phyloP scores from a whole-genome alignment of 1,284 basidiomycete species.

The Porodaedalea pini region DNA sequence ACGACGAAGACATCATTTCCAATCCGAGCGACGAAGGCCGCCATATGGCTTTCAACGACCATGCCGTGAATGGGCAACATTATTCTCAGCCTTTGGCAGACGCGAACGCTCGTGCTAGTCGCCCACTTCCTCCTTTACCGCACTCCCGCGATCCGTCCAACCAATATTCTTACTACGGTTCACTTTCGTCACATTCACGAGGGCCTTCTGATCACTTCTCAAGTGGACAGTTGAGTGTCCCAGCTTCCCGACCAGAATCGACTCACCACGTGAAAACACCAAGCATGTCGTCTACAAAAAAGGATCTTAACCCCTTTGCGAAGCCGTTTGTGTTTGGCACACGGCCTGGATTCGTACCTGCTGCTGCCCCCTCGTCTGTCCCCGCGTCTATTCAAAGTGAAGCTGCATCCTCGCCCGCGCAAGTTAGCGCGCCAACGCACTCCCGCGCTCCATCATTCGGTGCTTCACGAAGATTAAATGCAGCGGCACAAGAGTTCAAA shows the following conservation, averaged over 20 bases:
- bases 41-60: slow-evolving; percentile 5
- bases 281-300: slow-evolving; percentile 29
- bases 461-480: slow-evolving; percentile 58
- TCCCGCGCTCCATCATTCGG: slow-evolving; percentile 57
- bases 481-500: slow-evolving; percentile 75
- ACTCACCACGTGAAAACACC: slow-evolving; percentile 23
- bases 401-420: slow-evolving; percentile 33
- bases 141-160: slow-evolving; percentile 63
- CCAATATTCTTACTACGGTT: slow-evolving; percentile 58
- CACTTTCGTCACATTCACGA: slow-evolving; percentile 62
- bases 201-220: slow-evolving; percentile 39
- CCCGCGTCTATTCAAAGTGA: slow-evolving; percentile 21
- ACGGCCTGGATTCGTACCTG: slow-evolving; percentile 8
- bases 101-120: slow-evolving; percentile 28
- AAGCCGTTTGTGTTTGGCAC: slow-evolving; percentile 76
- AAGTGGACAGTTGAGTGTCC: slow-evolving; percentile 18
- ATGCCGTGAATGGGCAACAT: slow-evolving; percentile 7
- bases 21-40: slow-evolving; percentile 77
- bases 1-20: slow-evolving; percentile 69
- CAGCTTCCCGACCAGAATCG: slow-evolving; percentile 22
- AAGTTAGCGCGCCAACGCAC: slow-evolving; percentile 43
- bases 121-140: slow-evolving; percentile 56
- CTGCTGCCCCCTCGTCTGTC: slow-evolving; percentile 29
- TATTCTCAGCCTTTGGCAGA: slow-evolving; percentile 26
- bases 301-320: slow-evolving; percentile 67